phyloP scores from a whole-genome alignment of 2,329 filamentous ascomycete species.

The Pseudogymnoascus sp. region DNA sequence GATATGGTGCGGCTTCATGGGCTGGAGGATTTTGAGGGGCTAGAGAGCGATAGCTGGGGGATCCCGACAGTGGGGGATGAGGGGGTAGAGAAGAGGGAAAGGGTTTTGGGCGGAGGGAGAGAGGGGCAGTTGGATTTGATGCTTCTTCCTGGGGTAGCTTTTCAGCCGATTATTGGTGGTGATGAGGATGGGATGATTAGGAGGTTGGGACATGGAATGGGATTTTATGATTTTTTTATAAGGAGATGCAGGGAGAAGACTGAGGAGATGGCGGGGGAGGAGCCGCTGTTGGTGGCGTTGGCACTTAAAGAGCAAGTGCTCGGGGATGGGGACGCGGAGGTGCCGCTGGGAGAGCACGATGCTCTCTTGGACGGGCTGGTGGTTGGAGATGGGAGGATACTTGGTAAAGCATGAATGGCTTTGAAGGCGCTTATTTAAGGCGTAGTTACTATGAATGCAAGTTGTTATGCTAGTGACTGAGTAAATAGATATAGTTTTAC shows the following conservation, averaged over 20 bases:
- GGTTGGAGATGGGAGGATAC: conserved; percentile 60
- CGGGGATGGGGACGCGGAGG: conserved; percentile 45
- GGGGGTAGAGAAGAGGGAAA: conserved; percentile 59
- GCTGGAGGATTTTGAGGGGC: conserved; percentile 67
- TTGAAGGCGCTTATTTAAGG: background rate
- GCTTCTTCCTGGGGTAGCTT: conserved; percentile 87
- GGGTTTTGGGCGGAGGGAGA: conserved; percentile 57
- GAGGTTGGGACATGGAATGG: conserved; percentile 86
- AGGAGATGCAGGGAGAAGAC: conserved; percentile 54
- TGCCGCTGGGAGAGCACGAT: conserved; percentile 73
- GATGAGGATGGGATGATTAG: conserved; percentile 60
- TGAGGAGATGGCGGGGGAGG: conserved; percentile 55
- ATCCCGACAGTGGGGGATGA: conserved; percentile 75
- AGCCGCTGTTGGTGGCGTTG: conserved; percentile 61
- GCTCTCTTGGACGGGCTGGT: conserved; percentile 72
- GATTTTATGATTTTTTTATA: conserved; percentile 94
- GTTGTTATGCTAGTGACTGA: background rate
- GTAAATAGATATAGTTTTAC: background rate
- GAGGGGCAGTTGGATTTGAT: conserved; percentile 68
- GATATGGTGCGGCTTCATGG: conserved; percentile 82
- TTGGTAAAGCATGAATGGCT: conserved; percentile 15
- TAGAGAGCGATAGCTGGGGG: conserved; percentile 79
- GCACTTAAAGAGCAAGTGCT: conserved; percentile 83
- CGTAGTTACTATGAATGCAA: background rate
- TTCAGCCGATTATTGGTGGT: conserved; percentile 33